Percentiles rank a stretch among this genome's conserved stretches.
Conservation (phyloP, 2,329 filamentous ascomycete species). For the Aureobasidium lini region DNA sequence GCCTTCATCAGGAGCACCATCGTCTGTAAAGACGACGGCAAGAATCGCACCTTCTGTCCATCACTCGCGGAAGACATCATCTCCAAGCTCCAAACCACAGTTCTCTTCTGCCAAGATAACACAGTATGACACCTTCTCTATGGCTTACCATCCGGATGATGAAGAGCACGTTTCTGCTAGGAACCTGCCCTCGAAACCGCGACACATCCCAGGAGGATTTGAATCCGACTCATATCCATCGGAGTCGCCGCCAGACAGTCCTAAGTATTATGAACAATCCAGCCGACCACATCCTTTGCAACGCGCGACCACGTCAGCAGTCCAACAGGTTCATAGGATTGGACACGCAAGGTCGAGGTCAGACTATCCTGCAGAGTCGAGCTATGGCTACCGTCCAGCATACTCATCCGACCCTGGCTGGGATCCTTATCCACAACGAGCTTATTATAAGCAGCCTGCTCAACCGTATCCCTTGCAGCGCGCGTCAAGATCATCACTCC, state of each 20-base stretch:
- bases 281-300: background rate
- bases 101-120: background rate
- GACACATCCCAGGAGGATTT: background rate
- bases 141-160: background rate
- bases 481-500: too few relatives aligned
- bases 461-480: too few relatives aligned
- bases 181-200: background rate
- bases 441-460: background rate
- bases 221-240: constrained; percentile 1
- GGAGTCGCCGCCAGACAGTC: constrained; percentile 3
- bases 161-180: constrained; percentile 3
- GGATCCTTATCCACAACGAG: background rate
- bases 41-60: background rate
- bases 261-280: background rate
- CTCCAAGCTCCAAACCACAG: background rate
- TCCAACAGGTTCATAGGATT: background rate
- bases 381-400: background rate
- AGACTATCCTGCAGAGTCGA: background rate
- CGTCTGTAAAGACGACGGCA: background rate
- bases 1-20: background rate
- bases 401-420: background rate
- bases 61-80: background rate
- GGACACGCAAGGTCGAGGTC: background rate
- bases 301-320: background rate
- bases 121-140: background rate